These are phyloP conservation scores for Kentomonas sorsogonicus DNA, from an alignment of 208 protist species.

Conservation along the genomic window DNA sequence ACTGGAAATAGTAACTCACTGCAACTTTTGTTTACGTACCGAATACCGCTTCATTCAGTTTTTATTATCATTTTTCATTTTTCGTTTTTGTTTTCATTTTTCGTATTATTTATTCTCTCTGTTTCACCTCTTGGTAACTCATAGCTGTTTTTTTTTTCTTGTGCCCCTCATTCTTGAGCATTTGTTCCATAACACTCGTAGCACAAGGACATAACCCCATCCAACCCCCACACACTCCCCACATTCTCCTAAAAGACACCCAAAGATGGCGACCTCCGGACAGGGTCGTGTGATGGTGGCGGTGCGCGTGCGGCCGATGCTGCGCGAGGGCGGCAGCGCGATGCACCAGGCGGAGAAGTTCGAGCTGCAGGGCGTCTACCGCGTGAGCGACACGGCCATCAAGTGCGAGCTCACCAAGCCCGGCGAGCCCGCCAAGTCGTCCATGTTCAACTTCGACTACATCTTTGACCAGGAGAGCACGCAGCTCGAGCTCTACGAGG, in stretches of 20 bases:
- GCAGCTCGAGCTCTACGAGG: conserved; percentile 89
- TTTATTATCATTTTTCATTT: conserved; percentile 6
- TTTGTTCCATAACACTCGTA: not conserved
- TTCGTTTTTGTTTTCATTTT: not conserved
- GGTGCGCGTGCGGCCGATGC: conserved; percentile 75
- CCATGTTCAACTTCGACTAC: conserved; percentile 77
- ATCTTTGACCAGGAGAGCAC: conserved; percentile 85
- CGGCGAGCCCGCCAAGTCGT: conserved; percentile 39
- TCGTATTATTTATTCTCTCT: not conserved
- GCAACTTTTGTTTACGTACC: too few species aligned
- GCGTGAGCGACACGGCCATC: conserved; percentile 53
- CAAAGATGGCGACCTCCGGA: conserved; percentile 24
- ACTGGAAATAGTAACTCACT: too few species aligned
- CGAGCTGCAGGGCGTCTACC: conserved; percentile 49
- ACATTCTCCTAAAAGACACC: not conserved
- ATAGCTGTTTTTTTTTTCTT: not conserved
- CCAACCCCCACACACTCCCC: not conserved
- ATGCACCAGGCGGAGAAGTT: conserved; percentile 67
- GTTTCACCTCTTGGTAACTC: not conserved
- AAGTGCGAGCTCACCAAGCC: conserved; percentile 47
- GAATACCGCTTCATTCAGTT: not conserved
- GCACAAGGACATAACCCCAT: not conserved
- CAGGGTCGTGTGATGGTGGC: conserved; percentile 77
- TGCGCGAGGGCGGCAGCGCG: conserved; percentile 47
- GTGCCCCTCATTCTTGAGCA: not conserved